These are phyloP conservation scores for Vanilla planifolia DNA, from an alignment of 106 monocot species.

Conservation along the genomic window DNA sequence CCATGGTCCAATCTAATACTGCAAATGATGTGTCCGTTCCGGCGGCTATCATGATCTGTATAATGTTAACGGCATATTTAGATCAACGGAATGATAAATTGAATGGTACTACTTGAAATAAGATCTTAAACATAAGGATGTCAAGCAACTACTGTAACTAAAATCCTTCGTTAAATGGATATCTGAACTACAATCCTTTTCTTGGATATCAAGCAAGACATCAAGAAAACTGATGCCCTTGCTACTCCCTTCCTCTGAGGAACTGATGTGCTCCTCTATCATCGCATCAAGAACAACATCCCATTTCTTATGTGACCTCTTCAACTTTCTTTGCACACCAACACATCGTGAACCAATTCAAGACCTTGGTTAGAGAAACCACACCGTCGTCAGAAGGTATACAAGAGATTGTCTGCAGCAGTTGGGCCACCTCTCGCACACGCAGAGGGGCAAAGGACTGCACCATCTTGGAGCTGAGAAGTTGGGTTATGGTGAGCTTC, in stretches of 20 bases:
- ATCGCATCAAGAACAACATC: background rate
- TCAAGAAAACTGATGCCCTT: background rate
- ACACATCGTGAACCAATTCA: background rate
- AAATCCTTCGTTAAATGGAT: background rate
- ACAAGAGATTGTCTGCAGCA: background rate
- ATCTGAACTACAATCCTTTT: background rate
- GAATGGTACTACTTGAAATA: too few relatives aligned
- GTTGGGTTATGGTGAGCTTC: background rate
- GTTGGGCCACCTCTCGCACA: background rate
- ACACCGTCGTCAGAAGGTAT: background rate
- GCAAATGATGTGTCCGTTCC: conserved; percentile 16
- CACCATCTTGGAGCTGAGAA: background rate
- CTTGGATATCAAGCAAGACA: background rate
- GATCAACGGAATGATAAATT: background rate
- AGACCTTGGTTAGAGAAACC: background rate
- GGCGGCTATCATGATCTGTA: conserved; percentile 13
- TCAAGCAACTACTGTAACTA: background rate
- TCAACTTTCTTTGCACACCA: background rate
- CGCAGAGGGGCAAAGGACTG: background rate
- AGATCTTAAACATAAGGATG: too few relatives aligned
- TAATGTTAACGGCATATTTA: background rate
- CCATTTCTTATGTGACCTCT: background rate
- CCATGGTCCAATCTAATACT: conserved; percentile 12
- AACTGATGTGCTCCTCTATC: background rate
- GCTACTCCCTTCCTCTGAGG: background rate